Percentiles rank a stretch among this genome's conserved stretches.
Evolutionary conservation across 2,329 filamentous ascomycete species (phyloP).

Genomic region (Proliferodiscus dingleyae): DNA sequence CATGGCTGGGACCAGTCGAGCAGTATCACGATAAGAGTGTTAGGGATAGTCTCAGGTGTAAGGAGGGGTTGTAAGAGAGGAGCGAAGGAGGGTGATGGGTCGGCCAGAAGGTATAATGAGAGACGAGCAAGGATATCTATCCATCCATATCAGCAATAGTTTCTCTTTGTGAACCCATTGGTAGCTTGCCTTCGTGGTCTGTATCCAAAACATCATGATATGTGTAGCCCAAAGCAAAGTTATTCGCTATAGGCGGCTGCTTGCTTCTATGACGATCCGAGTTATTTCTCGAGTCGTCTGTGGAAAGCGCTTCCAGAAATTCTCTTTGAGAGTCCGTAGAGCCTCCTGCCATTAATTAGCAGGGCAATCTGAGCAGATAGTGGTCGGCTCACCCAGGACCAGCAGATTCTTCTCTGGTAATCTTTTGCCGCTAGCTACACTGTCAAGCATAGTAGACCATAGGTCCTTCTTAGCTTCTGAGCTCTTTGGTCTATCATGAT

Average conservation of each 20-base stretch:
- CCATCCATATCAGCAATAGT: conserved; percentile 15
- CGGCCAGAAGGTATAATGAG: conserved; percentile 83
- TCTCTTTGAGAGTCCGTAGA: conserved; percentile 79
- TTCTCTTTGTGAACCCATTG: conserved; percentile 12
- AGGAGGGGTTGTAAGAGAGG: conserved; percentile 79
- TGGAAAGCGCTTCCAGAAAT: conserved; percentile 61
- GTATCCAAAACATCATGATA: conserved; percentile 93
- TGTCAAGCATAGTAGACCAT: conserved; percentile 91
- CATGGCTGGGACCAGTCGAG: conserved; percentile 94
- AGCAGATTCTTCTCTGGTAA: conserved; percentile 89
- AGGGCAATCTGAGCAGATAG: conserved; percentile 1
- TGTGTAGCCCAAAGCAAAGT: conserved; percentile 88
- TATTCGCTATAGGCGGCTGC: conserved; percentile 78
- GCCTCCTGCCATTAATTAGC: conserved; percentile 54
- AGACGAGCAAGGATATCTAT: conserved; percentile 84
- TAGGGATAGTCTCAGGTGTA: conserved; percentile 75
- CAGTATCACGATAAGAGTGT: conserved; percentile 85
- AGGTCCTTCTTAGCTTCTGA: conserved; percentile 78
- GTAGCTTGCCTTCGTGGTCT: conserved; percentile 73
- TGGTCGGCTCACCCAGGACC: conserved; percentile 61
- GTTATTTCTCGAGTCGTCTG: conserved; percentile 35
- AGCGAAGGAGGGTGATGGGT: conserved; percentile 75
- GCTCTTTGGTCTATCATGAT: conserved; percentile 53
- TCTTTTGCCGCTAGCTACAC: conserved; percentile 82
- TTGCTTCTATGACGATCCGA: conserved; percentile 52